phyloP scores from a whole-genome alignment of 2,329 filamentous ascomycete genomes.

The Parastagonospora nodorum region DNA sequence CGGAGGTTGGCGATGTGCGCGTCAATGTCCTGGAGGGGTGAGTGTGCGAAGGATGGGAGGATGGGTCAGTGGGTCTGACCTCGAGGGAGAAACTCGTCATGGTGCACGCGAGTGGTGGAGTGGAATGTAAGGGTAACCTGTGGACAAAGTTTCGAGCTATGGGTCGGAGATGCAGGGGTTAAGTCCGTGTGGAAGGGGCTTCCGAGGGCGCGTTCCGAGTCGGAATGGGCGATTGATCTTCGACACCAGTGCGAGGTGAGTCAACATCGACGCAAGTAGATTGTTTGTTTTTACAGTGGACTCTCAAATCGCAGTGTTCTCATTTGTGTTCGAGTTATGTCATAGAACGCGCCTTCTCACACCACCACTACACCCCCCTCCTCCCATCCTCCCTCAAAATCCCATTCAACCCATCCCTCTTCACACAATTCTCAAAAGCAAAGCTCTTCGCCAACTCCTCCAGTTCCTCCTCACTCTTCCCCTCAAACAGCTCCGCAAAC shows the following conservation, averaged over 20 bases:
- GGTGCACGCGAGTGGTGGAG: conserved; percentile 11
- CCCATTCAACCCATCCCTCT: conserved; percentile 6
- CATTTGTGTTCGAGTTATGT: too few species aligned
- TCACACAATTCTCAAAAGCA: conserved; percentile 14
- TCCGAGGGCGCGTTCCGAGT: too few species aligned
- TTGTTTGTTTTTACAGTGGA: too few species aligned
- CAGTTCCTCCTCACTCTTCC: conserved; percentile 13
- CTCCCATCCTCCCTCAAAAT: conserved; percentile 5
- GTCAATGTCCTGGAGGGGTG: conserved; percentile 34
- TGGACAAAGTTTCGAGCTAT: not conserved
- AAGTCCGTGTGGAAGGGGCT: too few species aligned
- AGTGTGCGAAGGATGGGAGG: conserved; percentile 14
- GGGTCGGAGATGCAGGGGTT: too few species aligned
- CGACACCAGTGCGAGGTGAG: too few species aligned
- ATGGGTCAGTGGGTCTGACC: conserved; percentile 18
- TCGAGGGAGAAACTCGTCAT: conserved; percentile 36
- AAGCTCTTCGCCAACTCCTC: conserved; percentile 12
- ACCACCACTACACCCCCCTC: too few species aligned
- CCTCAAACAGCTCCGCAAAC: conserved; percentile 12
- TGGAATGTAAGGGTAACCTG: not conserved
- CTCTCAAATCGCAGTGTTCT: too few species aligned
- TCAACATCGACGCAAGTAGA: too few species aligned
- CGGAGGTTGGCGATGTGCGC: conserved; percentile 37
- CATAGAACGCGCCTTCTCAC: too few species aligned
- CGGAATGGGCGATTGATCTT: too few species aligned